phyloP scores from a whole-genome alignment of 2,329 filamentous ascomycete species.

The Colletotrichum tropicicola region DNA sequence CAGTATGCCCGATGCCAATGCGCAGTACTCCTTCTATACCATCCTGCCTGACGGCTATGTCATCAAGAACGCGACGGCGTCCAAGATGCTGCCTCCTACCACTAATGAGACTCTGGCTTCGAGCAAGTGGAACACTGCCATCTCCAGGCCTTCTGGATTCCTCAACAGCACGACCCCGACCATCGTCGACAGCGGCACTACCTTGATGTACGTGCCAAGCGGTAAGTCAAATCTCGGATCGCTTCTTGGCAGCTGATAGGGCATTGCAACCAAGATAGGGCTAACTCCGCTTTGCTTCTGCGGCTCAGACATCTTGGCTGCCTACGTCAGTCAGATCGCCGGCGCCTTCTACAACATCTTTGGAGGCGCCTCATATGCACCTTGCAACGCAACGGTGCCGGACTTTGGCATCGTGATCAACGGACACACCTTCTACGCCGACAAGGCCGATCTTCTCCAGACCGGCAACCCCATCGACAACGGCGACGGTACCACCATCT shows the following conservation, averaged over 20 bases:
- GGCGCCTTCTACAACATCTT: not conserved
- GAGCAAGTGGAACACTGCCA: not conserved
- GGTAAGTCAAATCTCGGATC: not conserved
- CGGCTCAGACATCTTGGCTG: not conserved
- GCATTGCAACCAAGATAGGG: too few relatives aligned
- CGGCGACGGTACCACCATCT: constrained; percentile 29
- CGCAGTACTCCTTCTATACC: not conserved
- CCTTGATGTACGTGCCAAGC: not conserved
- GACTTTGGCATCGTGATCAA: constrained; percentile 39
- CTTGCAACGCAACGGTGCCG: constrained; percentile 40
- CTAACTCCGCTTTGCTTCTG: too few relatives aligned
- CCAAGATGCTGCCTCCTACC: not conserved
- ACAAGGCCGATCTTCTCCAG: constrained; percentile 36
- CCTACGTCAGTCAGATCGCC: not conserved
- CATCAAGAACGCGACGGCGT: not conserved
- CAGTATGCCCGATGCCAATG: not conserved
- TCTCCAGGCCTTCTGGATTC: not conserved
- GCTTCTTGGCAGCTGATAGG: too few relatives aligned
- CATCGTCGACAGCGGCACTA: not conserved
- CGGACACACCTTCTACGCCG: constrained; percentile 35
- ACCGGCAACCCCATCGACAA: constrained; percentile 34
- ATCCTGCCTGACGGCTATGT: not conserved
- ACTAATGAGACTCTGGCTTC: not conserved
- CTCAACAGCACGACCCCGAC: not conserved
- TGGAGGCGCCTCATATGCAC: constrained; percentile 33